phyloP scores from a whole-genome alignment of 2,329 filamentous ascomycete species.

The Xylariaceae sp. region DNA sequence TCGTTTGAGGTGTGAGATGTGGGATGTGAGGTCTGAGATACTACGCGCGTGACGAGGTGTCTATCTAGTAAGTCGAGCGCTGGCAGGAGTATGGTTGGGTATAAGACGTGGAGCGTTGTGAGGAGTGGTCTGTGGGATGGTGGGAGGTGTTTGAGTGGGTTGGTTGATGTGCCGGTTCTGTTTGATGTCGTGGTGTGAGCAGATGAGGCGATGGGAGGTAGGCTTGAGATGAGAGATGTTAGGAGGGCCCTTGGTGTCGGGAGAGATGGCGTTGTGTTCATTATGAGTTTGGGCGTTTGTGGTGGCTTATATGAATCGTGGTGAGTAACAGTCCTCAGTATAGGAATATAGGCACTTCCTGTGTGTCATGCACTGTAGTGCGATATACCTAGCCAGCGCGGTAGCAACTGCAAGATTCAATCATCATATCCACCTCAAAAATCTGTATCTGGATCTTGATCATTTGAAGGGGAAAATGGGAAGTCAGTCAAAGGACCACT shows the following conservation, averaged over 20 bases:
- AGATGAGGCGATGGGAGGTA: slow-evolving; percentile 33
- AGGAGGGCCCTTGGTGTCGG: slow-evolving; percentile 45
- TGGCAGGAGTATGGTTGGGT: slow-evolving; percentile 76
- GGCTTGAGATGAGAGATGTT: slow-evolving; percentile 46
- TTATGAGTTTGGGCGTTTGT: too few species aligned
- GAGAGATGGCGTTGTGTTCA: slow-evolving; percentile 27
- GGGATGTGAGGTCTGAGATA: slow-evolving; percentile 21
- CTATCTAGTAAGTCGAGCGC: slow-evolving; percentile 87
- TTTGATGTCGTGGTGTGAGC: slow-evolving; percentile 19
- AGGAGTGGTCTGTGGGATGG: slow-evolving; percentile 54
- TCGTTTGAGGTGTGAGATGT: neutral
- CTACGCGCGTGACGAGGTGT: slow-evolving; percentile 61
- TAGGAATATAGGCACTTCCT: too few species aligned
- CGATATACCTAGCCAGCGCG: too few species aligned
- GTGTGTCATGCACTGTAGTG: too few species aligned
- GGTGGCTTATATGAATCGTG: too few species aligned
- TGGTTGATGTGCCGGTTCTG: slow-evolving; percentile 18
- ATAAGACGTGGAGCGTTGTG: slow-evolving; percentile 81
- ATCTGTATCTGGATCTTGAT: too few species aligned
- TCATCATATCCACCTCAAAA: too few species aligned
- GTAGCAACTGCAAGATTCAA: too few species aligned
- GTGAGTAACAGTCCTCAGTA: too few species aligned
- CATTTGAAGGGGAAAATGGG: too few species aligned
- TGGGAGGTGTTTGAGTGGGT: slow-evolving; percentile 38
- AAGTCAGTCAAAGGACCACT: too few species aligned